phyloP scores from a whole-genome alignment of 2,329 filamentous ascomycete species.

The Hypoxylon sp. region DNA sequence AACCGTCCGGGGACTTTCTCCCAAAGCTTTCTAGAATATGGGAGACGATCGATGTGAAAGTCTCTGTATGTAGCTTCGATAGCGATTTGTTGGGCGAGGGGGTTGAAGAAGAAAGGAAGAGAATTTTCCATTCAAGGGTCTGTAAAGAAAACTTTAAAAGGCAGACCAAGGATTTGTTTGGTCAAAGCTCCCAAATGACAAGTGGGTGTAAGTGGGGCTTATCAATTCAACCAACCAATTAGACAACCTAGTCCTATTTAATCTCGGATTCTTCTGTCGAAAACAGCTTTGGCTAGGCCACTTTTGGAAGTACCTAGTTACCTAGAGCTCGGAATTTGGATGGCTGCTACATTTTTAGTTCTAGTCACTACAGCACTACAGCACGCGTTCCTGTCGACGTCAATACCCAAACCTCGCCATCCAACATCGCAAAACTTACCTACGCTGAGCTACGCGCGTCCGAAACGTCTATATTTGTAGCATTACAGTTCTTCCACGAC shows the following conservation, averaged over 20 bases:
- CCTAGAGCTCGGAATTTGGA: not conserved
- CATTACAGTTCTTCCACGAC: not conserved
- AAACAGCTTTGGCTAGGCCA: not conserved
- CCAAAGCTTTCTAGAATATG: constrained; percentile 79
- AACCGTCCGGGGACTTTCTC: constrained; percentile 99
- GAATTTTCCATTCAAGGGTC: constrained; percentile 39
- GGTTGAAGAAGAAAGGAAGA: constrained; percentile 63
- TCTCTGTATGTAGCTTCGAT: constrained; percentile 98
- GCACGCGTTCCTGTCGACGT: constrained; percentile 16
- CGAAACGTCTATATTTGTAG: not conserved
- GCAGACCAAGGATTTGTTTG: constrained; percentile 7
- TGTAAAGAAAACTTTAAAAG: constrained; percentile 17
- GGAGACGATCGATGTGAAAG: constrained; percentile 62
- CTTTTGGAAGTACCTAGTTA: not conserved
- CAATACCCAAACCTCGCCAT: constrained; percentile 9
- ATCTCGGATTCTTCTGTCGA: not conserved
- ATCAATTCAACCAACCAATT: not conserved
- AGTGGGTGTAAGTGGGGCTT: constrained; percentile 5
- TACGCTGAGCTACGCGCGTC: not conserved
- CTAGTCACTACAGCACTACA: not conserved
- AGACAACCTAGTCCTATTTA: not conserved
- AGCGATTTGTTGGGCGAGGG: constrained; percentile 99
- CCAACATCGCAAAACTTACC: not conserved
- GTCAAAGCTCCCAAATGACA: constrained; percentile 26
- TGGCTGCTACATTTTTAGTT: not conserved